Evolutionary conservation across 805 yeast genomes (phyloP).

Genomic region (Wickerhamiella cacticola): DNA sequence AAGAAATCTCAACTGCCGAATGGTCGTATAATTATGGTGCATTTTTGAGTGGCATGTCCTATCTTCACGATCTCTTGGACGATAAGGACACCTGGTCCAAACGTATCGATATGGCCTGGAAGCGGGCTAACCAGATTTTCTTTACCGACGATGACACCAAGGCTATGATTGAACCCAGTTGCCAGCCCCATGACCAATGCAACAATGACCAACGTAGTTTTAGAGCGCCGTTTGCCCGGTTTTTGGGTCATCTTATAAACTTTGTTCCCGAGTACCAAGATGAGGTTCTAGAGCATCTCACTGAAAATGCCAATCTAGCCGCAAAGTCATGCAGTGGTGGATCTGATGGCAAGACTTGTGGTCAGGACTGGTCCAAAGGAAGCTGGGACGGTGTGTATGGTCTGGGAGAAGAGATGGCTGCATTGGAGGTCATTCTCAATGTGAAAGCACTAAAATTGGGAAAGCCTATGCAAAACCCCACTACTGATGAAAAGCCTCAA

Average conservation of each 20-base stretch:
- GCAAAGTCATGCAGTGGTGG: conserved; percentile 70
- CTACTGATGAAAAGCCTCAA: not conserved
- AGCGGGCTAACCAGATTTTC: conserved; percentile 32
- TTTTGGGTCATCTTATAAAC: conserved; percentile 47
- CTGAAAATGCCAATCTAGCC: conserved; percentile 50
- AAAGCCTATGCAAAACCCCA: conserved; percentile 1
- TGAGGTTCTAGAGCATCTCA: conserved; percentile 35
- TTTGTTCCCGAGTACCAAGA: conserved; percentile 43
- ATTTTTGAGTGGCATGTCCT: conserved; percentile 45
- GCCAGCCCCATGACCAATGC: conserved; percentile 42
- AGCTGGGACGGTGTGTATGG: conserved; percentile 60
- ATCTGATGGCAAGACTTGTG: conserved; percentile 63
- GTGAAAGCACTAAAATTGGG: conserved; percentile 23
- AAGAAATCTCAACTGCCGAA: conserved; percentile 39
- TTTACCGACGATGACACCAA: conserved; percentile 34
- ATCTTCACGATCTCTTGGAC: conserved; percentile 4
- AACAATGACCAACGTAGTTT: conserved; percentile 60
- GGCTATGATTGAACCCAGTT: conserved; percentile 55
- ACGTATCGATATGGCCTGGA: conserved; percentile 38
- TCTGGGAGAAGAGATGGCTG: conserved; percentile 69
- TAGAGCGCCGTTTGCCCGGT: conserved; percentile 53
- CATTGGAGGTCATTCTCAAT: conserved; percentile 49
- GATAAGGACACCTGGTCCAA: conserved; percentile 36
- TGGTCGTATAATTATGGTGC: conserved; percentile 71
- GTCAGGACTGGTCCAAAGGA: conserved; percentile 48